phyloP scores from a whole-genome alignment of 306 rosid species.

The Ziziphus jujuba region DNA sequence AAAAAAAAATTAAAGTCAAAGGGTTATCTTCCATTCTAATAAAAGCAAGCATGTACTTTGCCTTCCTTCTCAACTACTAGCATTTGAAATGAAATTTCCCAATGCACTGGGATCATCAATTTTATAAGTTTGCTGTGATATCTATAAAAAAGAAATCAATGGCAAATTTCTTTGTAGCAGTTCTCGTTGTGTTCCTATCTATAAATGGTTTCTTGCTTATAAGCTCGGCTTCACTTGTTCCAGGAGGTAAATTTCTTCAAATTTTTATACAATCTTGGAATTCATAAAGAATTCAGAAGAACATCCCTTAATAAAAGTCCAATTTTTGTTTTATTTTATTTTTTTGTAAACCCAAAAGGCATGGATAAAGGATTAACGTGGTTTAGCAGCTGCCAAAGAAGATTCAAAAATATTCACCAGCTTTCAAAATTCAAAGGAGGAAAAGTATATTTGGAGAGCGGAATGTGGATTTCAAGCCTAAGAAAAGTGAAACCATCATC shows the following conservation, averaged over 20 bases:
- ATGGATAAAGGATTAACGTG: background rate
- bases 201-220: background rate
- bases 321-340: background rate
- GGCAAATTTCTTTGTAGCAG: background rate
- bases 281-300: too few species aligned
- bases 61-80: too few species aligned
- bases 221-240: background rate
- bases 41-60: too few species aligned
- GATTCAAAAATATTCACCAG: background rate
- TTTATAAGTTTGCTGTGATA: too few species aligned
- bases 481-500: background rate
- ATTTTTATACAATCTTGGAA: too few species aligned
- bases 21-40: too few species aligned
- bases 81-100: too few species aligned
- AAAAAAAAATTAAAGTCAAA: too few species aligned
- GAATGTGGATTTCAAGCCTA: background rate
- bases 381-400: background rate
- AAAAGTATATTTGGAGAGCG: background rate
- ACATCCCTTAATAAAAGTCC: too few species aligned
- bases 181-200: background rate
- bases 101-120: too few species aligned
- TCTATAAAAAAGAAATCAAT: too few species aligned
- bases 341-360: background rate
- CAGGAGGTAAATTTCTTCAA: background rate
- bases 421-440: background rate